Conservation (phyloP, 805 yeast genomes). For the Brettanomyces naardenensis region DNA sequence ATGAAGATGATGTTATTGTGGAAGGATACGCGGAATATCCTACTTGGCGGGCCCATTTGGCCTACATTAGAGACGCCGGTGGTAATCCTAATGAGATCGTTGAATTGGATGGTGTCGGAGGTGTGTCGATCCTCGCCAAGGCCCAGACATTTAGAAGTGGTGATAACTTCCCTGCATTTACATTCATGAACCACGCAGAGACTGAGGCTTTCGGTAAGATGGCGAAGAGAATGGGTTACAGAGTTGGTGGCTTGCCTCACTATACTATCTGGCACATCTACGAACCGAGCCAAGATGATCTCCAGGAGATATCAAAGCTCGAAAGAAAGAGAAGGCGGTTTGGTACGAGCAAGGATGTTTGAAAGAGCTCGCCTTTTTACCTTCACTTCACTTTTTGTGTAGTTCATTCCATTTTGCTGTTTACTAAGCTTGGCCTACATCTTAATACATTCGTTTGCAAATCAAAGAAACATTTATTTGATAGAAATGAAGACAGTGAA, state of each 20-base stretch:
- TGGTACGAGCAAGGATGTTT: constrained; percentile 6
- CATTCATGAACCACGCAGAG: constrained; percentile 79
- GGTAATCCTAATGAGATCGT: constrained; percentile 60
- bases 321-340: constrained; percentile 54
- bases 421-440: too few relatives aligned
- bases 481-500: too few relatives aligned
- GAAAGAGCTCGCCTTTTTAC: background rate
- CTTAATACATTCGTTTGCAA: too few relatives aligned
- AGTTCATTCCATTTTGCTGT: too few relatives aligned
- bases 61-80: constrained; percentile 53
- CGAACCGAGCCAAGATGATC: constrained; percentile 83
- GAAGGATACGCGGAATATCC: constrained; percentile 86
- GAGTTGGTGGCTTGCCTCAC: constrained; percentile 84
- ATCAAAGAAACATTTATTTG: too few relatives aligned
- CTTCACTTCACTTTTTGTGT: too few relatives aligned
- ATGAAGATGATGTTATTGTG: constrained; percentile 79
- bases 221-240: constrained; percentile 70
- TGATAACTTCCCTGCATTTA: constrained; percentile 78
- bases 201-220: constrained; percentile 84
- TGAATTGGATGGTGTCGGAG: constrained; percentile 80
- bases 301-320: constrained; percentile 56
- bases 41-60: constrained; percentile 78
- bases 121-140: constrained; percentile 71
- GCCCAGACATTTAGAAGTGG: constrained; percentile 73
- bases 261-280: constrained; percentile 87